A percentile compares a stretch with the other conserved stretches of the same genome.
Evolutionary conservation across 352 stramenopile species (phyloP).

Genomic region (Globisporangium parvum): DNA sequence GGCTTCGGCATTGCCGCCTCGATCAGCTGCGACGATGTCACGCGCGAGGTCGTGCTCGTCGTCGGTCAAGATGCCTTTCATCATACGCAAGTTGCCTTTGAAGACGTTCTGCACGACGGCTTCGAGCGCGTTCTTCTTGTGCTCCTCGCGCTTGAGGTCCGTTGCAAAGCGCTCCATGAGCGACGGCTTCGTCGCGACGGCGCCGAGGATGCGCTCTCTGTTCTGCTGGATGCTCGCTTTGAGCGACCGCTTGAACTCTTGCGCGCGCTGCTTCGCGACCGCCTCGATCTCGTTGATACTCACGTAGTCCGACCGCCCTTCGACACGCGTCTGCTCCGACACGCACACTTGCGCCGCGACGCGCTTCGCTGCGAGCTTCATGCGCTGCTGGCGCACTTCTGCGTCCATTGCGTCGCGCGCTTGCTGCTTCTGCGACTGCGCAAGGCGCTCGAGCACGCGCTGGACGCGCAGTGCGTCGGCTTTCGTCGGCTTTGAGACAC

Average conservation of each 20-base stretch:
- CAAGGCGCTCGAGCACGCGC: constrained; percentile 28
- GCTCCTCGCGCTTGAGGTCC: constrained; percentile 56
- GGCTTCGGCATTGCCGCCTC: constrained; percentile 10
- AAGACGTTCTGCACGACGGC: constrained; percentile 74
- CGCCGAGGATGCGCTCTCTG: constrained; percentile 43
- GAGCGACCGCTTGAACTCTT: constrained; percentile 52
- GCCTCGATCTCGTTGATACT: constrained; percentile 32
- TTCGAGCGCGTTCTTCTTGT: constrained; percentile 61
- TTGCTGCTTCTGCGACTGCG: constrained; percentile 31
- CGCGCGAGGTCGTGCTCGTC: constrained; percentile 57
- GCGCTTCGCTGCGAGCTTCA: constrained; percentile 41
- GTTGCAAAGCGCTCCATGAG: constrained; percentile 78
- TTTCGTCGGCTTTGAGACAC: constrained; percentile 31
- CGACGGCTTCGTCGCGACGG: constrained; percentile 41
- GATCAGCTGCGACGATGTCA: constrained; percentile 38
- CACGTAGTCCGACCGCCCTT: constrained; percentile 31
- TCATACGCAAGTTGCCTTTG: constrained; percentile 38
- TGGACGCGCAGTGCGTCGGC: constrained; percentile 48
- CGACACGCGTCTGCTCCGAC: constrained; percentile 38
- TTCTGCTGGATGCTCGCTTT: constrained; percentile 58
- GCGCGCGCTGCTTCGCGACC: constrained; percentile 45
- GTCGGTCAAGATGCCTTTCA: constrained; percentile 63
- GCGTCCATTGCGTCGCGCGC: constrained; percentile 21
- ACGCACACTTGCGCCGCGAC: constrained; percentile 51
- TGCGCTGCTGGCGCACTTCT: constrained; percentile 24